Percentiles rank a stretch among this genome's conserved stretches.
Conservation (phyloP, 2,329 filamentous ascomycete species). For the Colletotrichum theobromicola region DNA sequence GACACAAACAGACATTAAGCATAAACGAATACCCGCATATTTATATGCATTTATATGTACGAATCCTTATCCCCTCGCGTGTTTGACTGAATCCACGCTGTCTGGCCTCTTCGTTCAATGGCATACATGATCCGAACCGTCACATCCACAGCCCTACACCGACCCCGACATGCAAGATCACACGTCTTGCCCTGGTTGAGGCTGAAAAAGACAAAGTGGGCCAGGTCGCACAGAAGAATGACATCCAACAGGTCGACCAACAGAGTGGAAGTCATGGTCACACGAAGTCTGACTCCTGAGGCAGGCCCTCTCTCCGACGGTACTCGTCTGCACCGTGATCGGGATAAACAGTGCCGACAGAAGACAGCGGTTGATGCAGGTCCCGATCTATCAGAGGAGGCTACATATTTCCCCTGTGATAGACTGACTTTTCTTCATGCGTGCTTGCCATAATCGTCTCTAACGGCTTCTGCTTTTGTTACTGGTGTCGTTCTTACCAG, state of each 20-base stretch:
- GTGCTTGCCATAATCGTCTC: too few species aligned
- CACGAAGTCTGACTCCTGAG: neutral
- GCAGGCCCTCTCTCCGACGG: neutral
- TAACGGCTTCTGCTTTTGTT: too few species aligned
- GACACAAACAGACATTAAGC: neutral
- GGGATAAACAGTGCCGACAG: neutral
- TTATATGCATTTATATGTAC: neutral
- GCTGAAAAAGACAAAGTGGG: neutral
- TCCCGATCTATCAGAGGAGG: neutral
- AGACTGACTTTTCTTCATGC: too few species aligned
- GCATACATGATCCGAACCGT: neutral
- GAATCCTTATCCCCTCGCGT: neutral
- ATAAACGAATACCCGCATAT: neutral
- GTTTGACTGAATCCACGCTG: neutral
- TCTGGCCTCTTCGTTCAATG: neutral
- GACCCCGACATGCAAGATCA: neutral
- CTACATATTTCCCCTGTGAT: too few species aligned
- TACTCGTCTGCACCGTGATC: neutral
- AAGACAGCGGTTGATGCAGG: neutral
- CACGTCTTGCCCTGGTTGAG: neutral
- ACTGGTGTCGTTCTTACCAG: too few species aligned
- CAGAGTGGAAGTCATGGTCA: neutral
- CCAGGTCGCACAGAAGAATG: neutral
- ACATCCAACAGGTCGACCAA: neutral
- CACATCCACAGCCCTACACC: neutral